These are phyloP conservation scores for Cordyceps cateniannulata DNA, from an alignment of 2,329 filamentous ascomycete species.

Conservation along the genomic window DNA sequence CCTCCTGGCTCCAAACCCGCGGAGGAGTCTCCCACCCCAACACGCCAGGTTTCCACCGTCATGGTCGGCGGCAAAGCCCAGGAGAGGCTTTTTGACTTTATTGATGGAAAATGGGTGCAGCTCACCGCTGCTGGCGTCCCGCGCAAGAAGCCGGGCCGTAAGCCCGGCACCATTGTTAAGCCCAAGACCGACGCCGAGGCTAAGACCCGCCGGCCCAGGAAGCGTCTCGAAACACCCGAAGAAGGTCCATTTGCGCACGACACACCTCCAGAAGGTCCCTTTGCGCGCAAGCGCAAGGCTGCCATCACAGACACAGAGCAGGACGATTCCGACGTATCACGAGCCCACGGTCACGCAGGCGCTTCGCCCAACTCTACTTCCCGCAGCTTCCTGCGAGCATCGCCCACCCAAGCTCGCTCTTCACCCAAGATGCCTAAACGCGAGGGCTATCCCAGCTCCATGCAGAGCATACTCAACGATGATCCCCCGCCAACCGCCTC, in stretches of 20 bases:
- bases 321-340: constrained; percentile 17
- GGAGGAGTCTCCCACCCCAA: constrained; percentile 23
- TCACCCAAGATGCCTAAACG: constrained; percentile 45
- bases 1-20: constrained; percentile 22
- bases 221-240: constrained; percentile 56
- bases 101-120: constrained; percentile 37
- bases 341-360: constrained; percentile 13
- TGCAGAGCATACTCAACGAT: constrained; percentile 51
- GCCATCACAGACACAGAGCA: constrained; percentile 32
- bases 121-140: constrained; percentile 53
- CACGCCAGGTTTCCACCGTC: constrained; percentile 9
- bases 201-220: constrained; percentile 47
- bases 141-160: constrained; percentile 58
- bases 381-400: constrained; percentile 22
- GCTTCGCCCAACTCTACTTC: constrained; percentile 16
- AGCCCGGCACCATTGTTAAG: constrained; percentile 51
- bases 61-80: constrained; percentile 4
- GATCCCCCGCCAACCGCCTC: constrained; percentile 37
- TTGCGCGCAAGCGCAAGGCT: constrained; percentile 52
- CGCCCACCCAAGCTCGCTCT: constrained; percentile 26
- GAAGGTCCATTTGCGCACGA: too few species aligned
- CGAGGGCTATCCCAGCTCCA: constrained; percentile 44
- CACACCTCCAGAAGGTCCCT: too few species aligned
- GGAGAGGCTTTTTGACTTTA: constrained; percentile 26
- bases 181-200: constrained; percentile 34